These are phyloP conservation scores for Starmerella potacharoeniae DNA, from an alignment of 805 yeast genomes.

Conservation along the genomic window DNA sequence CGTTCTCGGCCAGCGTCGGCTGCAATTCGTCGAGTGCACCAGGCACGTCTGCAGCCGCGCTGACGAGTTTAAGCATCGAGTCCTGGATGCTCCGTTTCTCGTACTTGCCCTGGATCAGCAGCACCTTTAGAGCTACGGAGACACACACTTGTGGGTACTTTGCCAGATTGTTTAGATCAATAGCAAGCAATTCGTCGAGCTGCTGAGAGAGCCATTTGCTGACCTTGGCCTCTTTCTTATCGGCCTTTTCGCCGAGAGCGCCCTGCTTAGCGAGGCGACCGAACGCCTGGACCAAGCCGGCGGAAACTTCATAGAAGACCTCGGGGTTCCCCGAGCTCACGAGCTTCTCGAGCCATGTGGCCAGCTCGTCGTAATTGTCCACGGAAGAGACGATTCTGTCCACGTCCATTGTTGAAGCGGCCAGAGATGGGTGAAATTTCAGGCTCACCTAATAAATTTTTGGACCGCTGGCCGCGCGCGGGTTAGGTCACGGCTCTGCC, in stretches of 20 bases:
- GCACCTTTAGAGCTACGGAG: slow-evolving; percentile 40
- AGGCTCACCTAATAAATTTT: not conserved
- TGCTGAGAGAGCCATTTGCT: slow-evolving; percentile 32
- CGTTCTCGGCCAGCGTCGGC: slow-evolving; percentile 34
- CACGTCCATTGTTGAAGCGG: slow-evolving; percentile 10
- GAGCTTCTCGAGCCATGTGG: slow-evolving; percentile 35
- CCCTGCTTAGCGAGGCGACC: slow-evolving; percentile 37
- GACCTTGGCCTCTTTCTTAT: slow-evolving; percentile 48
- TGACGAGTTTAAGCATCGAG: slow-evolving; percentile 36
- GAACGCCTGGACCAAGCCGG: slow-evolving; percentile 39
- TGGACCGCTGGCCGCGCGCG: not conserved
- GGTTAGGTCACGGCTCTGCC: no score
- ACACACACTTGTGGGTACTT: slow-evolving; percentile 28
- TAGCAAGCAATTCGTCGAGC: slow-evolving; percentile 12
- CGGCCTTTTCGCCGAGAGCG: slow-evolving; percentile 34
- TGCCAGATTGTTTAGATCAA: not conserved
- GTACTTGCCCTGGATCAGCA: slow-evolving; percentile 42
- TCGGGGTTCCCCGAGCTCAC: slow-evolving; percentile 20
- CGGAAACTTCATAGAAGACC: slow-evolving; percentile 20
- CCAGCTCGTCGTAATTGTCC: slow-evolving; percentile 44
- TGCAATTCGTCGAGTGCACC: slow-evolving; percentile 20
- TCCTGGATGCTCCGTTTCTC: slow-evolving; percentile 42
- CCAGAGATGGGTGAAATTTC: not conserved
- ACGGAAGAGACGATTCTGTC: slow-evolving; percentile 6
- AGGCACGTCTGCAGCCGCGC: slow-evolving; percentile 31